Percentiles rank a stretch among this genome's conserved stretches.
phyloP scores from a whole-genome alignment of 2,329 filamentous ascomycete species.

The Pseudogymnoascus sp. region DNA sequence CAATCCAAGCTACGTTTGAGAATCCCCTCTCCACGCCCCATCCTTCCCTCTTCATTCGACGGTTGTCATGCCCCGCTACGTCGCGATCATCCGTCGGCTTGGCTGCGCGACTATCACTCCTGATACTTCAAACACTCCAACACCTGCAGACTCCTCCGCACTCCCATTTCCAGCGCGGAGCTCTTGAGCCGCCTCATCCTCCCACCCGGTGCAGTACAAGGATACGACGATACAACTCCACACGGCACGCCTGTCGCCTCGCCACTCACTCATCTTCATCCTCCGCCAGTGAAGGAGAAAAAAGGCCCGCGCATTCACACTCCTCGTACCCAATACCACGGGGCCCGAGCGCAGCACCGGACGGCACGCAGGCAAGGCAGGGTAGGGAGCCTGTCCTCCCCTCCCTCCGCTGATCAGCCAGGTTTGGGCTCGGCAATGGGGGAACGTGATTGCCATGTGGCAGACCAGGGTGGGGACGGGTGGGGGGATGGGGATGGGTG shows the following conservation, averaged over 20 bases:
- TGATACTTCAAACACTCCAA: too few species aligned
- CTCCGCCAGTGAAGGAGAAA: too few species aligned
- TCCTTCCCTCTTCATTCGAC: background rate
- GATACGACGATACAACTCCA: background rate
- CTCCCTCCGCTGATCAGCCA: background rate
- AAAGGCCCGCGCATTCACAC: too few species aligned
- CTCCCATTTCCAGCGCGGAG: background rate
- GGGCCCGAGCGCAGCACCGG: background rate
- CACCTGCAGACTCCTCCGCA: too few species aligned
- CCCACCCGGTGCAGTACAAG: too few species aligned
- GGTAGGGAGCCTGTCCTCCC: too few species aligned
- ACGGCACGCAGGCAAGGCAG: too few species aligned
- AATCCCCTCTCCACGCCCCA: background rate
- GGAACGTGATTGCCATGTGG: background rate
- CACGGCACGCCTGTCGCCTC: background rate
- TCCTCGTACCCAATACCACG: too few species aligned
- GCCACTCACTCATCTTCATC: too few species aligned
- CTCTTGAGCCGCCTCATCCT: background rate
- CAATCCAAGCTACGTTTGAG: background rate
- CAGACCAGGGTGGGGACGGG: background rate
- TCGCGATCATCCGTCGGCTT: background rate
- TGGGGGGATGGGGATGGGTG: background rate
- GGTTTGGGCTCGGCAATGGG: background rate
- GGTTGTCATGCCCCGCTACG: background rate
- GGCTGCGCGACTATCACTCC: too few species aligned